A percentile compares a stretch with the other conserved stretches of the same genome.
Evolutionary conservation across 352 stramenopile species (phyloP).

Genomic region (Phytopythium chamaehyphon): DNA sequence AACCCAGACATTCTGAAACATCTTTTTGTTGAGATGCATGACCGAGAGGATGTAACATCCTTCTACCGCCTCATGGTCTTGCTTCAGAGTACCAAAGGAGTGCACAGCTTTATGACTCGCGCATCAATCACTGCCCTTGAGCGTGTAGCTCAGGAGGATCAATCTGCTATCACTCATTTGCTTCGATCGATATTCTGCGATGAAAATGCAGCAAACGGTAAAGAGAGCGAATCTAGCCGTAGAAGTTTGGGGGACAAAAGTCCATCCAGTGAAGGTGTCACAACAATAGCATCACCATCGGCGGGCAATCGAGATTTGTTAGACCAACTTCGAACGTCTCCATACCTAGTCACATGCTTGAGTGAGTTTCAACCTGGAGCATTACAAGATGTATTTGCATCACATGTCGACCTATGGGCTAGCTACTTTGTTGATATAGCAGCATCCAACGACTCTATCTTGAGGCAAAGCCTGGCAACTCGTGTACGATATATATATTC

Average conservation of each 20-base stretch:
- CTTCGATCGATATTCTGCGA: slow-evolving; percentile 52
- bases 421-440: slow-evolving; percentile 66
- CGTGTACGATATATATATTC: slow-evolving; percentile 15
- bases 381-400: slow-evolving; percentile 60
- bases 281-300: not conserved
- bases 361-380: slow-evolving; percentile 55
- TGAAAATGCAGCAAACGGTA: not conserved
- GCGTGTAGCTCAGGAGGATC: slow-evolving; percentile 55
- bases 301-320: slow-evolving; percentile 44
- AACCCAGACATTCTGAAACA: slow-evolving; percentile 52
- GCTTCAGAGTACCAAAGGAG: slow-evolving; percentile 47
- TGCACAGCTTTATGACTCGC: slow-evolving; percentile 56
- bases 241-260: not conserved
- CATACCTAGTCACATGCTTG: slow-evolving; percentile 53
- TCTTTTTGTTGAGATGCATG: slow-evolving; percentile 64
- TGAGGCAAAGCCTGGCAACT: slow-evolving; percentile 46
- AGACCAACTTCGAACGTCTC: slow-evolving; percentile 44
- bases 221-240: no score
- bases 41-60: slow-evolving; percentile 31
- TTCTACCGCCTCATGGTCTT: slow-evolving; percentile 70
- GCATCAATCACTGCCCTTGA: slow-evolving; percentile 49
- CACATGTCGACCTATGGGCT: slow-evolving; percentile 55
- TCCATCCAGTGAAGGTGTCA: not conserved
- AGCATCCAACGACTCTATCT: slow-evolving; percentile 41
- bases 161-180: slow-evolving; percentile 36